Conservation (phyloP, 2,329 filamentous ascomycete genomes). For the Monilinia vaccinii-corymbosi region DNA sequence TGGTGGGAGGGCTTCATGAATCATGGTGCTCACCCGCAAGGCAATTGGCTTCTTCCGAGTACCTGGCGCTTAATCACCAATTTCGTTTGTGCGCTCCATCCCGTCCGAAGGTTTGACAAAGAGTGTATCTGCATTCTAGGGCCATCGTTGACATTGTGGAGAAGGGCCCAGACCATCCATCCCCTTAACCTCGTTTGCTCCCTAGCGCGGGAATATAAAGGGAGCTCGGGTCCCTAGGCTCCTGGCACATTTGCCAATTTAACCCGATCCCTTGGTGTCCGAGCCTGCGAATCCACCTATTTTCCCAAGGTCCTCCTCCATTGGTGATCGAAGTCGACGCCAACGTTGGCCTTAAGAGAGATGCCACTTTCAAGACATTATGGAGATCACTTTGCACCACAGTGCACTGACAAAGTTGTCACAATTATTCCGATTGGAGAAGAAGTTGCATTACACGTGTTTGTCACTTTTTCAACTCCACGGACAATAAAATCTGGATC, state of each 20-base stretch:
- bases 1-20: not conserved
- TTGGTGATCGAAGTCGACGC: not conserved
- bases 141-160: not conserved
- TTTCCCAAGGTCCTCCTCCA: not conserved
- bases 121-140: not conserved
- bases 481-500: not conserved
- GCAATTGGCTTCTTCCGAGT: not conserved
- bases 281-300: not conserved
- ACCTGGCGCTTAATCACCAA: slow-evolving; percentile 7
- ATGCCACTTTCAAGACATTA: not conserved
- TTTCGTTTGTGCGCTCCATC: not conserved
- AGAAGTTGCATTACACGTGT: slow-evolving; percentile 8
- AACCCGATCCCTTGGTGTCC: not conserved
- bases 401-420: slow-evolving; percentile 3
- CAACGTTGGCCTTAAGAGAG: not conserved
- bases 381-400: slow-evolving; percentile 1
- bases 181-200: not conserved
- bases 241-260: not conserved
- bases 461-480: not conserved
- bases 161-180: not conserved
- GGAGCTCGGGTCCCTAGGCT: not conserved
- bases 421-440: slow-evolving; percentile 3
- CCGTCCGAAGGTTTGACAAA: not conserved
- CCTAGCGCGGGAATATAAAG: not conserved
- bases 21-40: not conserved